Evolutionary conservation across 768 basidiomycete species (phyloP).

Genomic region (Austroboletus eburneus): DNA sequence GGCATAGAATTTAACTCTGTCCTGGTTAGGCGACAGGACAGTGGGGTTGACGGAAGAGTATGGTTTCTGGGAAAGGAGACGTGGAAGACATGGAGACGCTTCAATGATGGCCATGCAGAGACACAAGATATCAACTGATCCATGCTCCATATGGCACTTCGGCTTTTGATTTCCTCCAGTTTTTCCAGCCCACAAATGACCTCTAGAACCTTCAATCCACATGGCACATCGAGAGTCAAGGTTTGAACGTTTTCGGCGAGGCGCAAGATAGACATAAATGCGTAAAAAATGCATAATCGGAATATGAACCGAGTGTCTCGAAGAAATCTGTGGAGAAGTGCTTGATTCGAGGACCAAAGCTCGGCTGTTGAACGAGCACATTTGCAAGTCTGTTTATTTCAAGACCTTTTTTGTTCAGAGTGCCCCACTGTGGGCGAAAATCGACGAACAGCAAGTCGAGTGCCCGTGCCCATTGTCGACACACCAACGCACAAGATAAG

Average conservation of each 20-base stretch:
- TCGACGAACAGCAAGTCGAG: too few relatives aligned
- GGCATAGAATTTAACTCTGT: neutral
- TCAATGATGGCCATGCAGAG: neutral
- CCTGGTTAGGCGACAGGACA: constrained; percentile 1
- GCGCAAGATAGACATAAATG: too few relatives aligned
- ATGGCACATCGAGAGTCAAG: too few relatives aligned
- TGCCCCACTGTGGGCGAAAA: too few relatives aligned
- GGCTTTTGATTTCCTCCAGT: neutral
- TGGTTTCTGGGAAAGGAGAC: neutral
- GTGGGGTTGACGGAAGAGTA: neutral
- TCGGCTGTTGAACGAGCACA: neutral
- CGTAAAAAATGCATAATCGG: too few relatives aligned
- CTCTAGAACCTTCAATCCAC: neutral
- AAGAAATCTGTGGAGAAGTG: constrained; percentile 7
- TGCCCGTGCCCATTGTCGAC: too few relatives aligned
- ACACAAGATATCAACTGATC: neutral
- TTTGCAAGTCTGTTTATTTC: constrained; percentile 5
- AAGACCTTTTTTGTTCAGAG: too few relatives aligned
- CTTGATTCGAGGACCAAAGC: constrained; percentile 6
- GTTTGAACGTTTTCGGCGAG: too few relatives aligned
- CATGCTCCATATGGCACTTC: neutral
- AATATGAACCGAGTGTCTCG: neutral
- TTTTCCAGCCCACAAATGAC: constrained; percentile 1
- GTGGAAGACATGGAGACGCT: neutral
- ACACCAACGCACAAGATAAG: too few relatives aligned